Conservation (phyloP, 1,284 basidiomycete species). For the Heterobasidion irregulare region DNA sequence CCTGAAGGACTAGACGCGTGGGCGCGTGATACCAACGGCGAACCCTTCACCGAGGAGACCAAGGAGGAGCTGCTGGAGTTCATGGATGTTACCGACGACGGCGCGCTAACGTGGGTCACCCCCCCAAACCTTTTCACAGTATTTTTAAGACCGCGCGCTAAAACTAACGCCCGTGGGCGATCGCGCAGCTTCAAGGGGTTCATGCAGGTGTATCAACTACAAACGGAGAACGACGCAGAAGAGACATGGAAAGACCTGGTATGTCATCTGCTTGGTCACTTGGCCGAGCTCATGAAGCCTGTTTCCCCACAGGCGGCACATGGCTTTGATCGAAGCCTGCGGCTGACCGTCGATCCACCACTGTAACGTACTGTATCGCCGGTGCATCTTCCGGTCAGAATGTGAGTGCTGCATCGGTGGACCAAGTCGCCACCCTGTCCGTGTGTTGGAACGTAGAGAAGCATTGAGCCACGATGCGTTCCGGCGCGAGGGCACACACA, state of each 20-base stretch:
- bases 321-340: slow-evolving; percentile 62
- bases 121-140: background rate
- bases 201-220: slow-evolving; percentile 70
- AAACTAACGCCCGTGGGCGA: background rate
- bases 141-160: background rate
- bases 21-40: slow-evolving; percentile 71
- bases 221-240: slow-evolving; percentile 74
- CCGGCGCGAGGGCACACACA: no score
- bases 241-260: slow-evolving; percentile 78
- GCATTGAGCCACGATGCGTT: no score
- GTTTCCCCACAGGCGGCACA: slow-evolving; percentile 45
- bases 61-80: slow-evolving; percentile 68
- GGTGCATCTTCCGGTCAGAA: no score
- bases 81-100: slow-evolving; percentile 64
- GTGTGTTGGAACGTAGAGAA: no score
- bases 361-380: background rate
- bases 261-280: slow-evolving; percentile 15
- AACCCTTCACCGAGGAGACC: slow-evolving; percentile 61
- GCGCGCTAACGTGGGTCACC: slow-evolving; percentile 59
- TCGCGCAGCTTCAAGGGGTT: slow-evolving; percentile 61
- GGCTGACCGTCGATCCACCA: slow-evolving; percentile 43
- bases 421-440: no score
- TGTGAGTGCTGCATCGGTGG: no score
- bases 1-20: slow-evolving; percentile 58
- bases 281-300: background rate